Evolutionary conservation across 2,329 filamentous ascomycete genomes (phyloP).

Genomic region (Iodosphaeria phyllophila): DNA sequence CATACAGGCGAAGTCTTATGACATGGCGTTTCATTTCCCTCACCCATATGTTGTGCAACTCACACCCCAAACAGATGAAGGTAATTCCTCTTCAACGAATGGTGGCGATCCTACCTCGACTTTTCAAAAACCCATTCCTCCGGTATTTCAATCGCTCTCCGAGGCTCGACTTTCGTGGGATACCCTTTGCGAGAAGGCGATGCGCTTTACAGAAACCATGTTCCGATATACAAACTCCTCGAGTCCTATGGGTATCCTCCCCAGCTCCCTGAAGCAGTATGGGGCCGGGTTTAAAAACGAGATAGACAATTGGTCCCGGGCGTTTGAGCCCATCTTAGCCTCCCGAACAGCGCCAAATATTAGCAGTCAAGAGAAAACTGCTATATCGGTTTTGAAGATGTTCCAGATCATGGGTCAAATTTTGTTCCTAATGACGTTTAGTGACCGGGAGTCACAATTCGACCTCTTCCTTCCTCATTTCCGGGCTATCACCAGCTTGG

Average conservation of each 20-base stretch:
- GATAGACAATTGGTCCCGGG: conserved; percentile 33
- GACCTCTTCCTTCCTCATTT: conserved; percentile 34
- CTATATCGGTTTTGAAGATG: conserved; percentile 44
- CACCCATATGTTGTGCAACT: conserved; percentile 39
- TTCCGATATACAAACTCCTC: conserved; percentile 25
- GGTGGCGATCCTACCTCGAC: conserved; percentile 21
- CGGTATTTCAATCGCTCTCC: conserved; percentile 26
- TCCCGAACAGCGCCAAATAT: conserved; percentile 28
- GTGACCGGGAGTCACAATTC: conserved; percentile 36
- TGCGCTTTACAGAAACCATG: conserved; percentile 39
- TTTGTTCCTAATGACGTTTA: conserved; percentile 41
- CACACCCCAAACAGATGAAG: conserved; percentile 16
- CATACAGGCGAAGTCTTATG: conserved; percentile 48
- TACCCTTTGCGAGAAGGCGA: conserved; percentile 32
- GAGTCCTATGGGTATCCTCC: conserved; percentile 33
- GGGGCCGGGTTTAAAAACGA: conserved; percentile 27
- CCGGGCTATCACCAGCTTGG: conserved; percentile 34
- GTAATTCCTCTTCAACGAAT: conserved; percentile 23
- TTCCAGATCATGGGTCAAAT: conserved; percentile 37
- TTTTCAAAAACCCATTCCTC: conserved; percentile 19
- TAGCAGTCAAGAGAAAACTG: conserved; percentile 35
- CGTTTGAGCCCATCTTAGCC: conserved; percentile 35
- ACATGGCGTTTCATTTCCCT: conserved; percentile 50
- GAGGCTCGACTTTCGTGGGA: conserved; percentile 40
- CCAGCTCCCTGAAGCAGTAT: conserved; percentile 25